Evolutionary conservation across 345 rosid genomes (phyloP).

Genomic region (Sonneratia caseolaris): DNA sequence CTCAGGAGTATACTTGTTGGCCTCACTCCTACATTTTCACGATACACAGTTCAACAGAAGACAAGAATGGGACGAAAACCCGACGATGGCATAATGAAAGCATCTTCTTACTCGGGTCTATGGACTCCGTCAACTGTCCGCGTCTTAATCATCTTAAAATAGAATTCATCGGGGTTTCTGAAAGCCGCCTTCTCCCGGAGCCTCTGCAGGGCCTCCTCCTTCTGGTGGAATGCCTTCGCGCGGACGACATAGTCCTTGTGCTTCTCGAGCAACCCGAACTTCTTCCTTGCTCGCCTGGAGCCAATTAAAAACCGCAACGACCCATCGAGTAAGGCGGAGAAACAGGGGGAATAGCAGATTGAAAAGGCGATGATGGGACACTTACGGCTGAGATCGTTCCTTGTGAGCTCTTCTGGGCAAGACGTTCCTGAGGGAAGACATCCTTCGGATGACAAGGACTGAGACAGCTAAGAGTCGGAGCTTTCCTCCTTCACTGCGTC

Average conservation of each 20-base stretch:
- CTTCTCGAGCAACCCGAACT: conserved; percentile 73
- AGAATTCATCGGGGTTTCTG: conserved; percentile 77
- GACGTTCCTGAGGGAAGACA: conserved; percentile 77
- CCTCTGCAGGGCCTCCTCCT: conserved; percentile 57
- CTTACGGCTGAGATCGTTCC: conserved; percentile 91
- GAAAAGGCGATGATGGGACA: background rate
- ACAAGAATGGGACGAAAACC: background rate
- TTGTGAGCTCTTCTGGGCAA: conserved; percentile 60
- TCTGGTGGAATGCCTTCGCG: conserved; percentile 60
- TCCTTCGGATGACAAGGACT: conserved; percentile 7
- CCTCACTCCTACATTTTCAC: conserved; percentile 39
- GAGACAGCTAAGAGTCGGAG: background rate
- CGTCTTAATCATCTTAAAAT: conserved; percentile 70
- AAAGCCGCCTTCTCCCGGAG: conserved; percentile 81
- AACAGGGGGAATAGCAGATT: background rate
- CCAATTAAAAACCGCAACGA: background rate
- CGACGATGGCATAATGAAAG: background rate
- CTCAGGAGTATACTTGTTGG: conserved; percentile 62
- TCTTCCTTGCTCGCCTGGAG: conserved; percentile 57
- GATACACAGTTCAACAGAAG: background rate
- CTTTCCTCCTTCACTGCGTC: background rate
- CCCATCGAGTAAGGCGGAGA: background rate
- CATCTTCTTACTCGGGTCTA: conserved; percentile 40
- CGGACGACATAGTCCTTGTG: conserved; percentile 85
- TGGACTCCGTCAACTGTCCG: conserved; percentile 53